A percentile compares a stretch with the other conserved stretches of the same genome.
Evolutionary conservation across 495 filamentous ascomycete genomes (phyloP).

Genomic region (Hypomontagnella submonticulosa): DNA sequence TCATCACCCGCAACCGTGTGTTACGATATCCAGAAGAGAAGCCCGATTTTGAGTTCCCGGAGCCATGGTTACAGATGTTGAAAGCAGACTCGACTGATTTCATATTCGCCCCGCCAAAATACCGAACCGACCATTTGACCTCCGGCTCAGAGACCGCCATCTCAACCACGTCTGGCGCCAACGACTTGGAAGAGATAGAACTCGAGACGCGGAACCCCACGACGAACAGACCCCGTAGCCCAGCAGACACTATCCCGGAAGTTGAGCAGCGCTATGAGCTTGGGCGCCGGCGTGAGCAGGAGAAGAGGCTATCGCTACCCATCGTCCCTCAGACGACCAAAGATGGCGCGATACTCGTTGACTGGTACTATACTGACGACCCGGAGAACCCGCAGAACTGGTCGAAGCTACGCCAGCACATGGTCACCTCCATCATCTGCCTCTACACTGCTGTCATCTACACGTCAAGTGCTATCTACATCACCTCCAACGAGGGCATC

Average conservation of each 20-base stretch:
- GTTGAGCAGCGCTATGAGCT: constrained; percentile 55
- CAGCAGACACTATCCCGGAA: constrained; percentile 49
- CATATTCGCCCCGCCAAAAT: constrained; percentile 2
- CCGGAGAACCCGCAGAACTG: constrained; percentile 68
- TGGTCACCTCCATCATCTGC: constrained; percentile 63
- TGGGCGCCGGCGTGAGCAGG: constrained; percentile 54
- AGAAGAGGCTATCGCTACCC: constrained; percentile 59
- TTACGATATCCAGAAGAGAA: constrained; percentile 67
- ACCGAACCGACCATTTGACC: constrained; percentile 20
- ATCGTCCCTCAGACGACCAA: constrained; percentile 55
- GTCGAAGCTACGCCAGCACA: constrained; percentile 50
- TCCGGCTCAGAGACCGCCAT: constrained; percentile 19
- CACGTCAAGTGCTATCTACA: constrained; percentile 62
- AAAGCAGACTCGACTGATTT: constrained; percentile 32
- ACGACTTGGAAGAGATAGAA: constrained; percentile 41
- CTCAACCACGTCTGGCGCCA: constrained; percentile 42
- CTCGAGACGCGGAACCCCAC: constrained; percentile 67
- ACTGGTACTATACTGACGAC: constrained; percentile 67
- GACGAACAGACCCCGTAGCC: constrained; percentile 47
- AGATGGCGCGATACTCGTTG: constrained; percentile 66
- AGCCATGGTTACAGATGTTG: constrained; percentile 54
- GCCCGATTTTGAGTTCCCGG: constrained; percentile 61
- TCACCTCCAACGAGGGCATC: constrained; percentile 56
- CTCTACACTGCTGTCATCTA: constrained; percentile 63
- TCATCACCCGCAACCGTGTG: constrained; percentile 59